Evolutionary conservation across 371 early-diverging fungal species (phyloP).

Genomic region (Apophysomyces sp.): DNA sequence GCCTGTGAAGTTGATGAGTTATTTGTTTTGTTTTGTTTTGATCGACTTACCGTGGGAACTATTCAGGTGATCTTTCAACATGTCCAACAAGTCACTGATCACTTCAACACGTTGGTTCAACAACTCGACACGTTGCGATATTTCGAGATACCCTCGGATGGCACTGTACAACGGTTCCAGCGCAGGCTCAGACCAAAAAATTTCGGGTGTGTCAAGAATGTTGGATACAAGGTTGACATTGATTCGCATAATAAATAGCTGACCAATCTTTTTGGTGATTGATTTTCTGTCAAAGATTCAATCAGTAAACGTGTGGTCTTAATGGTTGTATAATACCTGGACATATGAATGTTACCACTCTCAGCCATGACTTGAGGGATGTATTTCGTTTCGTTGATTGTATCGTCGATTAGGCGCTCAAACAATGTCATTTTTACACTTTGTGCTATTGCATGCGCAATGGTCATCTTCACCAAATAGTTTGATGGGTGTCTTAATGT

Average conservation of each 20-base stretch:
- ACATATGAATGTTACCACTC: constrained; percentile 79
- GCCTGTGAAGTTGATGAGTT: constrained; percentile 21
- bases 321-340: constrained; percentile 35
- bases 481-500: constrained; percentile 53
- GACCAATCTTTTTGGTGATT: constrained; percentile 66
- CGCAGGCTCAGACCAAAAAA: constrained; percentile 86
- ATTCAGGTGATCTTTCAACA: constrained; percentile 82
- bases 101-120: constrained; percentile 61
- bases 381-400: constrained; percentile 82
- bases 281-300: constrained; percentile 42
- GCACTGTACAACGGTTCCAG: constrained; percentile 79
- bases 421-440: constrained; percentile 85
- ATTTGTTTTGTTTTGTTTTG: background rate
- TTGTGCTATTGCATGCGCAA: constrained; percentile 85
- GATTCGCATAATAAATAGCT: constrained; percentile 84
- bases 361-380: constrained; percentile 84
- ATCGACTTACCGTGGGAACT: constrained; percentile 57
- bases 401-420: constrained; percentile 79
- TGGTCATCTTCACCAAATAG: constrained; percentile 68
- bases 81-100: constrained; percentile 80
- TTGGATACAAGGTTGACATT: constrained; percentile 87
- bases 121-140: constrained; percentile 72
- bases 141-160: constrained; percentile 80
- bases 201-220: constrained; percentile 84
- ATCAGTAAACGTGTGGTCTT: background rate